Evolutionary conservation across 169 alveolate genomes (phyloP), one percentile per base, ranked within the genome.

Genomic region (Cryptosporidium sp.): DNA sequence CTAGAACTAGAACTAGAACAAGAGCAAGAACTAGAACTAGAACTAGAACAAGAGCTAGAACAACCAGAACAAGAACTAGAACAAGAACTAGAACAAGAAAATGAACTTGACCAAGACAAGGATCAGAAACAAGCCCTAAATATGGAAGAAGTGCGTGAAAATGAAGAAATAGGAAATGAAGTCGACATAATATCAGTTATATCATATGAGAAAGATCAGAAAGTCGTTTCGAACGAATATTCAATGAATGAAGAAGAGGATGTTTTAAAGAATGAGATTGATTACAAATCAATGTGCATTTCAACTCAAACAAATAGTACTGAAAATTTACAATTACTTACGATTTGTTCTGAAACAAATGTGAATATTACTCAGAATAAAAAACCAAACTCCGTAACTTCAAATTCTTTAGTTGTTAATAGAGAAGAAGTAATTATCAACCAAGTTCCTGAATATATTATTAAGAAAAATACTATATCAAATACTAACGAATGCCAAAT

Each of bases 281-380:
- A 71, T 16, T 21, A 10, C 58, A 23, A 51, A 16, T 18, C 6
- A 29, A 67, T 7, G 5, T 67, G 29, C 12, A 67, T 4, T 29
- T 29, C 52, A 16, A 29, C 52, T 33, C 45, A 67, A 7, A 31
- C 29, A 21, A 67, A 31, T 10, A 0, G 8, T 33, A 56, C 0
- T 56, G 51, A 65, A 33, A 65, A 29, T 37, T 56, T 48, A 35
- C 60, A 72, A 5, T 7, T 21, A 31, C 37, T 73, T 18, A 37
- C 86, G 12, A 58, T 73, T 53, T 73, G 86, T 23, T 35, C 44
- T 26, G 71, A 33, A n/a, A 23, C 52, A 18, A 73, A 56, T 73
- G 70, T 73, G 68, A 73, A 58, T 58, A 73, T 73, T 56, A 31
- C 3, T 23, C 37, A 69, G 0, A 5, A 1, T 37, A 48, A 16